Evolutionary conservation across 495 filamentous ascomycete species (phyloP), one percentile per base, ranked within the genome.

Genomic region (Geoglossum glabrum): DNA sequence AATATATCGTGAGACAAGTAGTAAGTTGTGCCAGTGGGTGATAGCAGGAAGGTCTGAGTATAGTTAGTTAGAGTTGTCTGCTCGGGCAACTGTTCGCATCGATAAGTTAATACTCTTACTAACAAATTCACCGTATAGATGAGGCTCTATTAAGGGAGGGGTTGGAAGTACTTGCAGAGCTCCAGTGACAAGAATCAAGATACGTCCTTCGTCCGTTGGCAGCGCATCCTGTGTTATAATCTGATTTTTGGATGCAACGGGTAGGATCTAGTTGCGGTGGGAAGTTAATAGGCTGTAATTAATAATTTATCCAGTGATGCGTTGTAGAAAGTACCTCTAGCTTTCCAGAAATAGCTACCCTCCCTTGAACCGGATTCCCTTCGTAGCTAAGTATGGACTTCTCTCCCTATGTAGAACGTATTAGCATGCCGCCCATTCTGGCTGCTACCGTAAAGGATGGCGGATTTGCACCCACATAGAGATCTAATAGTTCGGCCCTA

Each of bases 371-470:
- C 15, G 80, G 74, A 30, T 63, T 55, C 34, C 71, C 78, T 77
- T 98, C 86, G 67, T 95, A 97, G 27, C 90, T 97, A 74, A 97
- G 75, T 84, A 93, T 93, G 45, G 92, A 97, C 46, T 82, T 67
- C 0, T 83, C 78, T 59, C 87, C 81, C 90, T 97, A 50, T 2
- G 40, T 6, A 11, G 5, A 19, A 49, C 3, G 7, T 34, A 27
- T 58, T 34, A 58, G 25, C 15, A 31, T 38, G 23, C 11, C 11
- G 5, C 17, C 36, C 13, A 40, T 15, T 11, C 36, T 33, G 40
- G 27, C 30, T 56, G 33, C 28, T 52, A 17, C 13, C 23, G 3
- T 21, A 19, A 19, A 21, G 23, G 40, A 19, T 21, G 40, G n/a
- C 1, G 26, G 52, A 34, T 34, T 43, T 47, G 46, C 60, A 70